phyloP scores from a whole-genome alignment of 345 rosid genomes.

The Corymbia maculata region DNA sequence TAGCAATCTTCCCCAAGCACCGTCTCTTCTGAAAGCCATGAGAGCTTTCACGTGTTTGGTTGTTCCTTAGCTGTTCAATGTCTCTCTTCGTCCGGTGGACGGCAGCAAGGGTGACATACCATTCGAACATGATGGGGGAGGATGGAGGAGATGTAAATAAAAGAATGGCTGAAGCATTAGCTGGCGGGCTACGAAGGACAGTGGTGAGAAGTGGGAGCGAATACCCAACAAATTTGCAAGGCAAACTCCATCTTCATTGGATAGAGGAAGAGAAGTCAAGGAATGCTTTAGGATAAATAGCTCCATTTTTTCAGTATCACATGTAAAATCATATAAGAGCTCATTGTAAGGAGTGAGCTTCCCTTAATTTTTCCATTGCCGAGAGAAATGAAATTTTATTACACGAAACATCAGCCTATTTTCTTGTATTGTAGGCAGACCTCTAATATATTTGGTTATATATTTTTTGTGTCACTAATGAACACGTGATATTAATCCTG shows the following conservation, averaged over 20 bases:
- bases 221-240: neutral
- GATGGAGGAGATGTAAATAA: too few species aligned
- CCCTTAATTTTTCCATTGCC: neutral
- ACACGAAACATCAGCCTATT: neutral
- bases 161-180: too few species aligned
- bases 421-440: neutral
- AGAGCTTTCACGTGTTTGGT: too few species aligned
- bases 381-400: neutral
- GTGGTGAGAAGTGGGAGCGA: too few species aligned
- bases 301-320: neutral
- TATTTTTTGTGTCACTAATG: neutral
- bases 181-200: too few species aligned
- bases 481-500: neutral
- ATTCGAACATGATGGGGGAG: too few species aligned
- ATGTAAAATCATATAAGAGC: fast-evolving
- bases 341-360: neutral
- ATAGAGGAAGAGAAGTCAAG: neutral
- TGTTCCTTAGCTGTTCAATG: too few species aligned
- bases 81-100: too few species aligned
- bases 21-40: neutral
- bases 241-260: neutral
- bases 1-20: neutral
- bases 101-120: too few species aligned
- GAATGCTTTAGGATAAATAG: neutral
- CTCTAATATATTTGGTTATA: neutral